Base-by-base conservation (phyloP, 1,284 basidiomycete species). In the Ustilago crameri region DNA sequence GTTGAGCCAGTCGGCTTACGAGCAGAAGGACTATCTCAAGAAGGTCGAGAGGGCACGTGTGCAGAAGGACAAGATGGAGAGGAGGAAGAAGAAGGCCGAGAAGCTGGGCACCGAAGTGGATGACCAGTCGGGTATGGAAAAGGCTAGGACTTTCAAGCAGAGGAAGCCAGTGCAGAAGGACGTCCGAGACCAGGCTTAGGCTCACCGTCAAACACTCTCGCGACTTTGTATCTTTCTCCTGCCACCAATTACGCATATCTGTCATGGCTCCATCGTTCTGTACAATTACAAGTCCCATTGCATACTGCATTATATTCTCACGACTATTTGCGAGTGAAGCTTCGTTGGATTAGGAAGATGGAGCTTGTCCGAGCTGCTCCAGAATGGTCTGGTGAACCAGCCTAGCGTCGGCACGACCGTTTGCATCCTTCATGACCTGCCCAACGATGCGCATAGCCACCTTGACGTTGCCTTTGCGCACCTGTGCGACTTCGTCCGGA, bases 31-130 rank as follows among this genome's bases (percentile, higher is more conserved):
- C 58, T 98, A 99, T 84, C 87, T 98, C 57, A 89, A 88, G 80
- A 95, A 98, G 74, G 96, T 98, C 37, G 96, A 98, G 82, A 88
- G 95, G 18, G 95, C 95, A 1, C 89, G 91, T n/a, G 89, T 95
- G 22, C 86, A 95, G 76, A 90, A 91, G 70, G 95, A 95, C 84
- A 90, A 94, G 46, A 89, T 89, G 32, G 89, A 90, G 69, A 90
- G 89, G 82, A 55, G 60, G 35, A 64, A 70, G 50, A 49, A 65
- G 1, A 70, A 74, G 58, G 66, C 65, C 0, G 61, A 70, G 23
- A 59, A 57, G 34, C 3, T 44, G 20, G 68, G 58, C 0, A 35
- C 22, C 17, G 60, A 48, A 18, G 48, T 72, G 44, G 61, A 65
- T 26, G 58, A 53, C 30, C 30, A 55, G n/a, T 45, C 51, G 15